Evolutionary conservation across 495 filamentous ascomycete species (phyloP).

Genomic region (Hypoxylon intermedium): DNA sequence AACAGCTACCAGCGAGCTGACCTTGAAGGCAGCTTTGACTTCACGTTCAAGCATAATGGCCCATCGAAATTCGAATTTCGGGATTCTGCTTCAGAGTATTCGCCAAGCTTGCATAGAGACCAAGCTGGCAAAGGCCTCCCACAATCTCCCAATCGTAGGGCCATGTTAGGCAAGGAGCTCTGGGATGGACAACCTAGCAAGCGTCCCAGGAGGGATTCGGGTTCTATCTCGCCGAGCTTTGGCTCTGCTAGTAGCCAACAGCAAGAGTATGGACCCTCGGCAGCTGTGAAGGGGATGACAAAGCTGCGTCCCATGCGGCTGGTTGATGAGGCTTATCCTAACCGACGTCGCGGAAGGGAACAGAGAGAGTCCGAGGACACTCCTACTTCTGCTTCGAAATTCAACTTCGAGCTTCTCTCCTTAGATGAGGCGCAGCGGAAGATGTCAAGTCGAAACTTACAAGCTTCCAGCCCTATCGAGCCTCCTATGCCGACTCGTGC

Average conservation of each 20-base stretch:
- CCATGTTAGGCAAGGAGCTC: no score
- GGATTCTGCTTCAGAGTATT: conserved; percentile 33
- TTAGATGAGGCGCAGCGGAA: conserved; percentile 26
- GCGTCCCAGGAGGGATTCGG: no score
- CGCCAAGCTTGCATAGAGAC: neutral
- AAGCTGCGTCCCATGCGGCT: no score
- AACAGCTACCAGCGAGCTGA: conserved; percentile 17
- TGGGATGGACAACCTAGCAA: no score
- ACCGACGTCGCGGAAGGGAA: neutral
- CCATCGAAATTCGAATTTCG: conserved; percentile 35
- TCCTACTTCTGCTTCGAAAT: conserved; percentile 23
- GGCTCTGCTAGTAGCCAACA: no score
- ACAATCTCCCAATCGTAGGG: no score
- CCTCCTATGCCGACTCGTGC: neutral
- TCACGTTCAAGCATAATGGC: conserved; percentile 11
- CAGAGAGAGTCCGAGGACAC: neutral
- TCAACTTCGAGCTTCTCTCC: conserved; percentile 35
- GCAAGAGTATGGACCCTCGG: no score
- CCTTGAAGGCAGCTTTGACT: conserved; percentile 7
- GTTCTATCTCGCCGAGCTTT: no score
- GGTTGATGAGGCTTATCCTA: no score
- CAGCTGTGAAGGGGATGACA: no score
- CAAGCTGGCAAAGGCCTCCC: neutral
- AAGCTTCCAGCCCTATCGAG: neutral
- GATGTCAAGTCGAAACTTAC: neutral